Conservation (phyloP, 805 yeast species). For the Schizosaccharomyces octosporus region DNA sequence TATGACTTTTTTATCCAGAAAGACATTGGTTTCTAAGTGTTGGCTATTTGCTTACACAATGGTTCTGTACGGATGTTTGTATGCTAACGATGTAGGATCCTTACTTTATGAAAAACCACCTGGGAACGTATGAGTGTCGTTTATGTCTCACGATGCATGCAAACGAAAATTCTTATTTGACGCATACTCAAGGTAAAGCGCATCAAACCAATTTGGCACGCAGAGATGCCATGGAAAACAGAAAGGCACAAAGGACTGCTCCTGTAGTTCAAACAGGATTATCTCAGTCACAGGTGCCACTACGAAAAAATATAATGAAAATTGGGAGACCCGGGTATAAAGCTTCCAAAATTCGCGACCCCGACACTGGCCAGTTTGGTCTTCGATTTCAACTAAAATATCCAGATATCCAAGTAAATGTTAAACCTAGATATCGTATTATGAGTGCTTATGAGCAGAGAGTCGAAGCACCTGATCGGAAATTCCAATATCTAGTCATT, state of each 20-base stretch:
- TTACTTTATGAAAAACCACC: constrained; percentile 56
- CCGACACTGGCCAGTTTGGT: constrained; percentile 31
- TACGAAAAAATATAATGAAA: constrained; percentile 25
- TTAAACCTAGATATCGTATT: constrained; percentile 41
- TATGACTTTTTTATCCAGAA: no score
- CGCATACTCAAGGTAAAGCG: constrained; percentile 65
- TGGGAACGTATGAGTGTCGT: constrained; percentile 67
- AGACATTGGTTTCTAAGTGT: no score
- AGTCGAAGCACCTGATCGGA: constrained; percentile 23
- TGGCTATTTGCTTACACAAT: no score
- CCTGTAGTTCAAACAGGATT: constrained; percentile 3
- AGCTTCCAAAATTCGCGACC: constrained; percentile 43
- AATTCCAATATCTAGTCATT: constrained; percentile 46
- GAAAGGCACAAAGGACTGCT: constrained; percentile 8
- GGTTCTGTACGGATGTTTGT: no score
- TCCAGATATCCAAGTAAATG: constrained; percentile 20
- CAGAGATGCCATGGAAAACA: constrained; percentile 16
- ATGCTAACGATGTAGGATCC: constrained; percentile 26
- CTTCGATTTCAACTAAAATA: constrained; percentile 35
- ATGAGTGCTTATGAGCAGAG: constrained; percentile 56
- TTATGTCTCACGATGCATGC: constrained; percentile 65
- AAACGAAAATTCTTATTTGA: constrained; percentile 53
- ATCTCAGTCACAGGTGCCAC: constrained; percentile 15
- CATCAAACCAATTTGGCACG: constrained; percentile 53
- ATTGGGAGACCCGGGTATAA: constrained; percentile 56